phyloP scores from a whole-genome alignment of 176 grass and related monocot genomes.

The Hordeum marinum region DNA sequence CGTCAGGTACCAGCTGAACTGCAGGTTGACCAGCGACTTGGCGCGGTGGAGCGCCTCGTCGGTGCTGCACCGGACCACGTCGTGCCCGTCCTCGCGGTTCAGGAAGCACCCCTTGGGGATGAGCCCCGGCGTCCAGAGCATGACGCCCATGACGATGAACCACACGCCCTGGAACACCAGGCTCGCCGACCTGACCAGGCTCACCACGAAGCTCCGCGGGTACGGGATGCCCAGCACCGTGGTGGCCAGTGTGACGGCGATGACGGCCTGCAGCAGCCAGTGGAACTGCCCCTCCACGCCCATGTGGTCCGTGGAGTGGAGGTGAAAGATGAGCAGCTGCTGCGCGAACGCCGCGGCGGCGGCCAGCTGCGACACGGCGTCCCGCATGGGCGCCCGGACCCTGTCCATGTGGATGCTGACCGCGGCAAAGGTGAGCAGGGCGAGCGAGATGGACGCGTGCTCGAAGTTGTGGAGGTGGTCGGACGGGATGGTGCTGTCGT shows the following conservation, averaged over 20 bases:
- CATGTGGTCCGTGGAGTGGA: constrained; percentile 85
- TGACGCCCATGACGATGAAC: constrained; percentile 81
- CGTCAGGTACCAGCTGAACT: constrained; percentile 87
- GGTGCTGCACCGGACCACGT: constrained; percentile 65
- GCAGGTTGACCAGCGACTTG: constrained; percentile 85
- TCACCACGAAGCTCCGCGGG: constrained; percentile 53
- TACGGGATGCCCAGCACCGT: constrained; percentile 53
- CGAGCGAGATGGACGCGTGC: constrained; percentile 91
- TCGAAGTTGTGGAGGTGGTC: constrained; percentile 97
- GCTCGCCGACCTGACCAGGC: constrained; percentile 65
- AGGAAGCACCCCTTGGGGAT: constrained; percentile 80
- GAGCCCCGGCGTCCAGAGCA: constrained; percentile 82
- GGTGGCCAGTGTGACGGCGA: constrained; percentile 62
- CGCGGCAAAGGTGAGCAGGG: constrained; percentile 62
- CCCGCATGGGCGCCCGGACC: constrained; percentile 35
- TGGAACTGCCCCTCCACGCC: constrained; percentile 91
- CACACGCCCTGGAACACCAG: constrained; percentile 82
- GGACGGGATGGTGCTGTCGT: constrained; percentile 77
- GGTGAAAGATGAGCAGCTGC: constrained; percentile 82
- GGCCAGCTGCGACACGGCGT: constrained; percentile 47
- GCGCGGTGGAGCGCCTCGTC: constrained; percentile 63
- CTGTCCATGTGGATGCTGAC: constrained; percentile 68
- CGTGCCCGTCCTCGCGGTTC: constrained; percentile 69
- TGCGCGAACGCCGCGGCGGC: constrained; percentile 62
- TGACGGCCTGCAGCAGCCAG: constrained; percentile 66